phyloP scores from a whole-genome alignment of 805 yeast genomes.

The Pichia membranifaciens region DNA sequence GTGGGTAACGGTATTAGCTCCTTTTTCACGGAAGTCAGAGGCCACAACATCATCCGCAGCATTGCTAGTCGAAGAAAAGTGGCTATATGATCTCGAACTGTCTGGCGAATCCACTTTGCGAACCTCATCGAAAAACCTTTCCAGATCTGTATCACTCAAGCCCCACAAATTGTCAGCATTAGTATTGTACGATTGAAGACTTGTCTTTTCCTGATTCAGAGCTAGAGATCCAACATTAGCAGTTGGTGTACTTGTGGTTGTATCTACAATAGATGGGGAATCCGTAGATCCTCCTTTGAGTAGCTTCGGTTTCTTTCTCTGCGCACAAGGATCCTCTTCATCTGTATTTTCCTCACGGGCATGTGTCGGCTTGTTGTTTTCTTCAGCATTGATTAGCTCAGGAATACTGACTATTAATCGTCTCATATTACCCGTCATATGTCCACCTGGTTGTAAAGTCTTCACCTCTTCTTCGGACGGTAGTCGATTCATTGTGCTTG shows the following conservation, averaged over 20 bases:
- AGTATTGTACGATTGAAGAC: background rate
- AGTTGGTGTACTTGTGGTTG: background rate
- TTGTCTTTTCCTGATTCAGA: background rate
- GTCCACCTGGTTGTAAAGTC: conserved; percentile 31
- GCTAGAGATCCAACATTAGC: background rate
- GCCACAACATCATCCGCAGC: background rate
- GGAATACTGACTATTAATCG: conserved; percentile 35
- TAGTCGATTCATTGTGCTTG: conserved; percentile 5
- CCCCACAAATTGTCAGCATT: conserved; percentile 25
- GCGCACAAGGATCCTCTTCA: background rate
- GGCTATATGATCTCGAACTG: conserved; percentile 19
- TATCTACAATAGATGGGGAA: background rate
- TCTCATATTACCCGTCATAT: conserved; percentile 35
- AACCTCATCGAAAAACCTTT: conserved; percentile 44
- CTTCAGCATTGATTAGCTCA: conserved; percentile 15
- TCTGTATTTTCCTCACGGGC: background rate
- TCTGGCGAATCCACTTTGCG: conserved; percentile 29
- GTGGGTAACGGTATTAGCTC: background rate
- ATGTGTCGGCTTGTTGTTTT: conserved; percentile 3
- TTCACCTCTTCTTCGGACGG: conserved; percentile 28
- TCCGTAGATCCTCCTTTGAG: background rate
- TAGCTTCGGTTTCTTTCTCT: conserved; percentile 2
- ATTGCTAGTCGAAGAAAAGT: background rate
- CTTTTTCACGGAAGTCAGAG: background rate
- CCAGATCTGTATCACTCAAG: conserved; percentile 34